phyloP scores from a whole-genome alignment of 306 rosid species.

The Cicer yamashitae region DNA sequence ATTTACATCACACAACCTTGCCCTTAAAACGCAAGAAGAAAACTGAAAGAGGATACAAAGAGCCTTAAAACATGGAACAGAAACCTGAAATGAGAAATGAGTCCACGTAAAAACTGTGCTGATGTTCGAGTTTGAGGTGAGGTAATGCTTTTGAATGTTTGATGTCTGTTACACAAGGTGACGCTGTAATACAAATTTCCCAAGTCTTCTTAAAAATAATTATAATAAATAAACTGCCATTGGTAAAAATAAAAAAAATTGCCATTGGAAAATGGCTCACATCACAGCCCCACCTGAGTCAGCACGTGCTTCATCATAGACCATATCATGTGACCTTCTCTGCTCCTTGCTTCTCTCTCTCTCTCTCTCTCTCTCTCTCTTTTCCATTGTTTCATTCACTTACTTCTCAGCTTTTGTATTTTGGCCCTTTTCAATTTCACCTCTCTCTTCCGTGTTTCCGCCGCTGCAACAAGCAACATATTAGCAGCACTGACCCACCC shows the following conservation, averaged over 20 bases:
- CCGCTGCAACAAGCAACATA: conserved; percentile 48
- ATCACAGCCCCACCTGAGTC: conserved; percentile 33
- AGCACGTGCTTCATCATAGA: conserved; percentile 61
- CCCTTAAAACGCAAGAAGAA: conserved; percentile 26
- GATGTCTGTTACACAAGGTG: conserved; percentile 8
- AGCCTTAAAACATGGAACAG: conserved; percentile 49
- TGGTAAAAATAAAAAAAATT: not conserved
- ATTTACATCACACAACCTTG: conserved; percentile 25
- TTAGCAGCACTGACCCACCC: conserved; percentile 37
- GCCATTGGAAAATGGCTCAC: conserved; percentile 42
- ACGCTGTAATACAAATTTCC: not conserved
- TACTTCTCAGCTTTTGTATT: conserved; percentile 13
- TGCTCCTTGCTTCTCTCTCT: conserved; percentile 13
- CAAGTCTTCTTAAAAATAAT: not conserved
- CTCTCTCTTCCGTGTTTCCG: conserved; percentile 37
- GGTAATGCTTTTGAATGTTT: not conserved
- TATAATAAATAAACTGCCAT: not conserved
- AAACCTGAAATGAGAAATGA: not conserved
- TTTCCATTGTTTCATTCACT: conserved; percentile 41
- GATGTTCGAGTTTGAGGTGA: not conserved
- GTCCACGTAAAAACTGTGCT: conserved; percentile 8
- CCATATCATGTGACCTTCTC: conserved; percentile 64
- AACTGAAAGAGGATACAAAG: conserved; percentile 35
- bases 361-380: conserved; percentile 4
- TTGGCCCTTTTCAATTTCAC: conserved; percentile 38